These are phyloP conservation scores for Fusarium caatingaense DNA, from an alignment of 2,329 filamentous ascomycete genomes.

Conservation along the genomic window DNA sequence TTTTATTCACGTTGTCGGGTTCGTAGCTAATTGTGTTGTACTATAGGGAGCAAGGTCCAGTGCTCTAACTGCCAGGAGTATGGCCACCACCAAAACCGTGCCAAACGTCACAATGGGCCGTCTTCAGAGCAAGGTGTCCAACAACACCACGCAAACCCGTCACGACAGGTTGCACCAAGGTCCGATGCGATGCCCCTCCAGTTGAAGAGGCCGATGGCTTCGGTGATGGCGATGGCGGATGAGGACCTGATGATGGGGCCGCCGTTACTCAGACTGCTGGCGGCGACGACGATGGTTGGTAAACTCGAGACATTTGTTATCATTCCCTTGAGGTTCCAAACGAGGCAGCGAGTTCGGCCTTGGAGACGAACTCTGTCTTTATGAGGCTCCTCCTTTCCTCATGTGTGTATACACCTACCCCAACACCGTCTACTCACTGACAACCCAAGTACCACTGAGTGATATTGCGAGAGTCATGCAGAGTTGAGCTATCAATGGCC, in stretches of 20 bases:
- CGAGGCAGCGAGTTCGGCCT: too few species aligned
- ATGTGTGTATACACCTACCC: too few species aligned
- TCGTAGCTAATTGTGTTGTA: conserved; percentile 28
- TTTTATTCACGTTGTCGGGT: not conserved
- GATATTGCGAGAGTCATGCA: too few species aligned
- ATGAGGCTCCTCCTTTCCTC: too few species aligned
- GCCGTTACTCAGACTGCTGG: conserved; percentile 5
- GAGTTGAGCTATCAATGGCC: too few species aligned
- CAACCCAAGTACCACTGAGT: too few species aligned
- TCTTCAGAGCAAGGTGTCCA: too few species aligned
- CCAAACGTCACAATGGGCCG: too few species aligned
- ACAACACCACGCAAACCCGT: too few species aligned
- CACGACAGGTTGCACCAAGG: conserved; percentile 45
- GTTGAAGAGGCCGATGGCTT: conserved; percentile 35
- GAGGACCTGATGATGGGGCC: conserved; percentile 9
- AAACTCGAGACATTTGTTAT: not conserved
- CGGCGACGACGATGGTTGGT: conserved; percentile 32
- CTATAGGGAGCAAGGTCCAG: conserved; percentile 54
- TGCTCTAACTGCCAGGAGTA: conserved; percentile 54
- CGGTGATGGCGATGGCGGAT: conserved; percentile 12
- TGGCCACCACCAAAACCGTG: conserved; percentile 43
- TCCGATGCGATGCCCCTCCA: conserved; percentile 52
- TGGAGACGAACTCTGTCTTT: too few species aligned
- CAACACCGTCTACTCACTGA: too few species aligned
- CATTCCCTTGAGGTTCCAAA: too few species aligned